Evolutionary conservation across 257 asterid genomes (phyloP).

Genomic region (Phtheirospermum japonicum): DNA sequence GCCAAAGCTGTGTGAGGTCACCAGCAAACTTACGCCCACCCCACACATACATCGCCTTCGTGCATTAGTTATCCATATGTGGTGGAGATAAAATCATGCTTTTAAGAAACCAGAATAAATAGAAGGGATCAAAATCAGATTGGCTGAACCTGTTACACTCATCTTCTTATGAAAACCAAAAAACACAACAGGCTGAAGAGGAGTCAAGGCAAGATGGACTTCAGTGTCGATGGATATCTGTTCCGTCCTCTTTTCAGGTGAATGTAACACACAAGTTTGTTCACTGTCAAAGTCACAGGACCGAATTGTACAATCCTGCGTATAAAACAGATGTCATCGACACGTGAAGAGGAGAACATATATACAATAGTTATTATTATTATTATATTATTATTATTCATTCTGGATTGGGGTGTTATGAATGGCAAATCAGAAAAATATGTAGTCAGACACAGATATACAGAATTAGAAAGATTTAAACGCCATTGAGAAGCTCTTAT

Average conservation of each 20-base stretch:
- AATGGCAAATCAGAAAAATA: constrained; percentile 14
- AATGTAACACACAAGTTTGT: constrained; percentile 95
- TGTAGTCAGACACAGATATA: not conserved
- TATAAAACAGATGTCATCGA: constrained; percentile 26
- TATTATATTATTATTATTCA: no score
- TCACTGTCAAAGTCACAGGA: constrained; percentile 96
- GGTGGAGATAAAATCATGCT: constrained; percentile 9
- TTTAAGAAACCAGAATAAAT: constrained; percentile 10
- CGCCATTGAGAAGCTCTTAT: constrained; percentile 18
- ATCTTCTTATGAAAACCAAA: constrained; percentile 96
- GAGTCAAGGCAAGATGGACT: constrained; percentile 99
- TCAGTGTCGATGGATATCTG: constrained; percentile 86
- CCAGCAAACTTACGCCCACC: not conserved
- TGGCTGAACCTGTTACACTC: constrained; percentile 88
- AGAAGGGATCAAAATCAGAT: constrained; percentile 26
- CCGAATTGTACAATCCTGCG: constrained; percentile 93
- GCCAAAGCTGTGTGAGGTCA: constrained; percentile 11
- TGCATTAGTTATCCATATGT: not conserved
- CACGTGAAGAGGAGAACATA: constrained; percentile 25
- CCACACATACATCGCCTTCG: not conserved
- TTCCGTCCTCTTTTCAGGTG: constrained; percentile 96
- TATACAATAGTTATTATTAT: constrained; percentile 10
- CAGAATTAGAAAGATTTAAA: constrained; percentile 6
- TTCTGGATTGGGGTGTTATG: constrained; percentile 21
- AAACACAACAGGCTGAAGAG: constrained; percentile 94